Conservation (phyloP, 2,329 filamentous ascomycete genomes). For the Neonectria neomacrospora region DNA sequence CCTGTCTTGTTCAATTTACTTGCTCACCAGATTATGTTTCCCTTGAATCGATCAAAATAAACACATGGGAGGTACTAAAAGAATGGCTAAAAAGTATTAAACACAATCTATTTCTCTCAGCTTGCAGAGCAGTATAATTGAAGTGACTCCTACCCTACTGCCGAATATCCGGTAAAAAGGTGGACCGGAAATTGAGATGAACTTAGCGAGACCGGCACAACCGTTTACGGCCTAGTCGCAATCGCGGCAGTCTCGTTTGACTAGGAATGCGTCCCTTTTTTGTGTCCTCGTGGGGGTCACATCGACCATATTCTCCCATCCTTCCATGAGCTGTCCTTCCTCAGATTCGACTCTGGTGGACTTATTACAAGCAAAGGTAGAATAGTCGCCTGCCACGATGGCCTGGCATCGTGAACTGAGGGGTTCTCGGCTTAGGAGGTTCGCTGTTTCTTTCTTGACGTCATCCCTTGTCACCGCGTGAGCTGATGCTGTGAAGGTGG, state of each 20-base stretch:
- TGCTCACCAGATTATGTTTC: too few relatives aligned
- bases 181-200: not conserved
- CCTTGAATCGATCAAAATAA: too few relatives aligned
- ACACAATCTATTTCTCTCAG: too few relatives aligned
- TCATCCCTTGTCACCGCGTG: not conserved
- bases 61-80: too few relatives aligned
- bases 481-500: constrained; percentile 18
- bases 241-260: not conserved
- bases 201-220: not conserved
- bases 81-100: too few relatives aligned
- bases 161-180: not conserved
- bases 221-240: not conserved
- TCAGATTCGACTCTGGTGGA: not conserved
- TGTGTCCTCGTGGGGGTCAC: not conserved
- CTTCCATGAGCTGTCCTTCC: not conserved
- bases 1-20: too few relatives aligned
- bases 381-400: constrained; percentile 4
- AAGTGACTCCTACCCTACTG: not conserved
- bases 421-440: constrained; percentile 14
- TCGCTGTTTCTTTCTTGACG: not conserved
- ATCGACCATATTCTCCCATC: not conserved
- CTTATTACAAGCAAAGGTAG: not conserved
- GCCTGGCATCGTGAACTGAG: not conserved
- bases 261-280: not conserved
- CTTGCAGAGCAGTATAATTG: too few relatives aligned